Evolutionary conservation across 345 rosid species (phyloP).

Genomic region (Geranium rotundifolium): DNA sequence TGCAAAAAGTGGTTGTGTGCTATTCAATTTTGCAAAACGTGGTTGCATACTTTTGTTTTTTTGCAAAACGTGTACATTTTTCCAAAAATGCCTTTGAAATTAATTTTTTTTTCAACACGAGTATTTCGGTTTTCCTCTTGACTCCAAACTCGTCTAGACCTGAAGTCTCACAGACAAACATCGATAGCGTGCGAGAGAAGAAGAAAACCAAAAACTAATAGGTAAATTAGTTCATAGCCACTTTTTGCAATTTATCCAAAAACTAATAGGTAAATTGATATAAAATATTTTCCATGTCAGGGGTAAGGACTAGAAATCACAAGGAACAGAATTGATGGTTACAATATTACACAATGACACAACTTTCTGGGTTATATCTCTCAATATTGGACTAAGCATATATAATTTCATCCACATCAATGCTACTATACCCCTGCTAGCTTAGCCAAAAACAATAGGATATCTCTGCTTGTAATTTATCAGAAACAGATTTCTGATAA

Average conservation of each 20-base stretch:
- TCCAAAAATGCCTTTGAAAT: no score
- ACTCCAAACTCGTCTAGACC: no score
- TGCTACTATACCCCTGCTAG: not conserved
- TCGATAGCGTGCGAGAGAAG: no score
- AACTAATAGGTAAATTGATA: conserved; percentile 3
- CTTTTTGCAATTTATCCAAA: no score
- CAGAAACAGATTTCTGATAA: not conserved
- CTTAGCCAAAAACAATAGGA: no score
- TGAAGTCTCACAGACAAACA: no score
- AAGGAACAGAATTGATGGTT: not conserved
- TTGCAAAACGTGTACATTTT: no score
- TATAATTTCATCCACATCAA: not conserved
- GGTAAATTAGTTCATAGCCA: not conserved
- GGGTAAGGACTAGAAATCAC: not conserved
- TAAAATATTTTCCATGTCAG: not conserved
- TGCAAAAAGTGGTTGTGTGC: no score
- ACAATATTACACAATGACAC: not conserved
- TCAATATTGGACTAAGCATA: not conserved
- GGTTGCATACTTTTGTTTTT: no score
- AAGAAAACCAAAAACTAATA: not conserved
- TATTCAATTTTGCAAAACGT: no score
- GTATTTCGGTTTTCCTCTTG: no score
- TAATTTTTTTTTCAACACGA: no score
- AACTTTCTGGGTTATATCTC: not conserved
- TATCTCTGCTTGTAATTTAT: not conserved